phyloP scores from a whole-genome alignment of 1,284 basidiomycete genomes.

The Moesziomyces sp. region DNA sequence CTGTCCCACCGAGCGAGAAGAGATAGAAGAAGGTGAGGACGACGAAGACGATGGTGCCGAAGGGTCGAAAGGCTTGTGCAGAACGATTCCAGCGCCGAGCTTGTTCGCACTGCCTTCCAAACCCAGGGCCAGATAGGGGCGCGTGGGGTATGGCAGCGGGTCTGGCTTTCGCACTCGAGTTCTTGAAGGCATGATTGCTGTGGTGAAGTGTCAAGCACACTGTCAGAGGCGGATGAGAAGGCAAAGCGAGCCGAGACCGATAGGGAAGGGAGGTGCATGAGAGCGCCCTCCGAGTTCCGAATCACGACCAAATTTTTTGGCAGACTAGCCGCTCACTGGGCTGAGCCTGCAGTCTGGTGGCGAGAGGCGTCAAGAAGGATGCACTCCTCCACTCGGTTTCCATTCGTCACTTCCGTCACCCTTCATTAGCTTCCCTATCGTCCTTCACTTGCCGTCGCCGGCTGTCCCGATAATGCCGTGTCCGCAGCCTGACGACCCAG shows the following conservation, averaged over 20 bases:
- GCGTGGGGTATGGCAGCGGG: conserved; percentile 48
- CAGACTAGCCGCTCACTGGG: background rate
- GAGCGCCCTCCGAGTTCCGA: background rate
- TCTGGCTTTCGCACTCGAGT: conserved; percentile 35
- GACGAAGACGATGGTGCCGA: conserved; percentile 27
- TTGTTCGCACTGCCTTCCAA: conserved; percentile 81
- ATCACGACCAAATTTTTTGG: background rate
- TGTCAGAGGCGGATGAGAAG: background rate
- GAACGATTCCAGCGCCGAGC: conserved; percentile 93
- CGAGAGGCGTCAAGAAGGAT: background rate
- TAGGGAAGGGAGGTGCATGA: background rate
- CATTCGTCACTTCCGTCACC: background rate
- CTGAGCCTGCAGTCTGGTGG: background rate
- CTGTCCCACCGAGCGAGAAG: conserved; percentile 76
- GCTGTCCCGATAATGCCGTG: conserved; percentile 34
- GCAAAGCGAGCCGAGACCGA: background rate
- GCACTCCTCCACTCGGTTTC: background rate
- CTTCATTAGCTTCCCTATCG: background rate
- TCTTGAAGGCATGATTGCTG: conserved; percentile 26
- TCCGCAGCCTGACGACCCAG: conserved; percentile 38
- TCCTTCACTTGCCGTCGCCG: background rate
- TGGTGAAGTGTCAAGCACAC: background rate
- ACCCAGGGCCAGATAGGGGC: conserved; percentile 62
- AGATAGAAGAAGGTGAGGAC: conserved; percentile 69
- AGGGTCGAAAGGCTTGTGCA: conserved; percentile 77